These are phyloP conservation scores for Penicillium arizonense DNA, from an alignment of 495 filamentous ascomycete genomes.

Conservation along the genomic window DNA sequence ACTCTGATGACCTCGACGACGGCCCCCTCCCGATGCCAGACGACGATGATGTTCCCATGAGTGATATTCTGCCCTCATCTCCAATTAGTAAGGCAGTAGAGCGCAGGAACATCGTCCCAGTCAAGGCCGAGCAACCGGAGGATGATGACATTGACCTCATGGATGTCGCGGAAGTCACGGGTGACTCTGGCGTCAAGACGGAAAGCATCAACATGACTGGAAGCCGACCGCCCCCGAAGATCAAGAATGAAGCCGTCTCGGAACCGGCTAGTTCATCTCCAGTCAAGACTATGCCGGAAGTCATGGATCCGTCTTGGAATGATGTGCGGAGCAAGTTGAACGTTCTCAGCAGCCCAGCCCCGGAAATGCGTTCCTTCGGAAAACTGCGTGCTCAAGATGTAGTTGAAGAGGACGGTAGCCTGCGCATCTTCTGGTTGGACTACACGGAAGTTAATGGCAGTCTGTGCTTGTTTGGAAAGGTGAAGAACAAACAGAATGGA, in stretches of 20 bases:
- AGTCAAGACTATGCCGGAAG: slow-evolving; percentile 52
- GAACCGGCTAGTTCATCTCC: slow-evolving; percentile 78
- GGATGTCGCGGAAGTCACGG: slow-evolving; percentile 77
- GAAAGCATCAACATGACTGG: slow-evolving; percentile 84
- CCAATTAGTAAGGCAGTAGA: slow-evolving; percentile 78
- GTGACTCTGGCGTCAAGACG: slow-evolving; percentile 58
- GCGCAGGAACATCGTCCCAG: slow-evolving; percentile 57
- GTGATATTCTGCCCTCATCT: slow-evolving; percentile 82
- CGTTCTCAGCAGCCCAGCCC: slow-evolving; percentile 69
- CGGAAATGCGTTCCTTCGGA: slow-evolving; percentile 62
- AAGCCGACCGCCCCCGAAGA: slow-evolving; percentile 74
- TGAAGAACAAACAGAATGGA: slow-evolving; percentile 80
- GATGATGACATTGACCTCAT: slow-evolving; percentile 80
- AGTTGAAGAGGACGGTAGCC: slow-evolving; percentile 84
- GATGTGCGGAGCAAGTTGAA: slow-evolving; percentile 83
- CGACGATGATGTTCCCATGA: slow-evolving; percentile 74
- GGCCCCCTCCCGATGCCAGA: slow-evolving; percentile 47
- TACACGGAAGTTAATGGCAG: slow-evolving; percentile 92
- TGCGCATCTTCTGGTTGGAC: slow-evolving; percentile 96
- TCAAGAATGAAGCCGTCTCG: slow-evolving; percentile 63
- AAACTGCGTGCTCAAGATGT: slow-evolving; percentile 80
- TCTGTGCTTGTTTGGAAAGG: slow-evolving; percentile 94
- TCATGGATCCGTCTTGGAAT: slow-evolving; percentile 88
- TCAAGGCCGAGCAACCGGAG: slow-evolving; percentile 65
- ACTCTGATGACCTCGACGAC: slow-evolving; percentile 52